phyloP scores from a whole-genome alignment of 306 rosid genomes.

The Abrus pulchellus region DNA sequence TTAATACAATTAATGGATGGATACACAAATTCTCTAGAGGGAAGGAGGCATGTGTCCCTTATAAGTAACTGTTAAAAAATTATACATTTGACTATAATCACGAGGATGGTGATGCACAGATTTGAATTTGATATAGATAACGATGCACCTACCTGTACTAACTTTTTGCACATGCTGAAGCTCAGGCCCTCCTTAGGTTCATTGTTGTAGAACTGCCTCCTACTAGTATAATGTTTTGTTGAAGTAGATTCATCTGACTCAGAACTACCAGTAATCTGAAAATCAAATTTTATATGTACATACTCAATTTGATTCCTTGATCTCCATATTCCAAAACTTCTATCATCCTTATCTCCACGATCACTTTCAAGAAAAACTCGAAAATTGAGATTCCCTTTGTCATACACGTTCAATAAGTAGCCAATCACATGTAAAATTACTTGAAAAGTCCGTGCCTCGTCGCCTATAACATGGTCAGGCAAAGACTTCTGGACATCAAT shows the following conservation, averaged over 20 bases:
- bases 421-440: constrained; percentile 83
- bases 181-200: constrained; percentile 67
- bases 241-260: constrained; percentile 53
- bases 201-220: constrained; percentile 51
- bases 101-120: background rate
- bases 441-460: constrained; percentile 80
- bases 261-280: constrained; percentile 57
- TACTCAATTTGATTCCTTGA: constrained; percentile 53
- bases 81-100: constrained; percentile 23
- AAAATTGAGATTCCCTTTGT: constrained; percentile 59
- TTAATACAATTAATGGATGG: constrained; percentile 16
- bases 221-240: constrained; percentile 46
- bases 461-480: constrained; percentile 75
- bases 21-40: background rate
- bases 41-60: background rate
- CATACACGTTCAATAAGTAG: constrained; percentile 58
- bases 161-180: constrained; percentile 73
- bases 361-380: constrained; percentile 53
- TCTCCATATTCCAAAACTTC: constrained; percentile 59
- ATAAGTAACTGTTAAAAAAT: background rate
- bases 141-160: constrained; percentile 67
- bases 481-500: constrained; percentile 70
- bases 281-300: constrained; percentile 66
- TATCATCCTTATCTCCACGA: constrained; percentile 59
- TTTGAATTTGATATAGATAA: constrained; percentile 1